Base-by-base conservation (phyloP, 2,329 filamentous ascomycete species). In the Apiospora malaysiana region DNA sequence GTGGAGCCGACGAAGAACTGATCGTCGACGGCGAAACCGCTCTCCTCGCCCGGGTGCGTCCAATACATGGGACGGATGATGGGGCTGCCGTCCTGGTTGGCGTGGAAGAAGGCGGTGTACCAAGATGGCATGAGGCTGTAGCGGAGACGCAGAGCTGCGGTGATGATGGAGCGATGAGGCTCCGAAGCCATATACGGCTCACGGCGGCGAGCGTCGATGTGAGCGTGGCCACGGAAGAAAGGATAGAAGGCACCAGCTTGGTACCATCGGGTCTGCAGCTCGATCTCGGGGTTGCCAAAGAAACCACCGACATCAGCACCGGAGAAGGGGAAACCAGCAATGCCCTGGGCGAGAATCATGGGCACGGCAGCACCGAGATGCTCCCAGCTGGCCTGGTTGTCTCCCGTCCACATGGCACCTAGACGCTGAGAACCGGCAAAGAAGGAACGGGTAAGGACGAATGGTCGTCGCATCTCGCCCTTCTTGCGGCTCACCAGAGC, bases 321-420 rank as follows among this genome's bases (percentile, higher is more conserved):
- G 0, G 94, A 91, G 78, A 98, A 98, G 14, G 96, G 96, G 81
- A 93, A 98, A 9, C 96, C 96, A 1, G 94, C 91, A 75, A 99
- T 94, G 70, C 95, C 95, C 78, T 97, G 93, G 81, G 93, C 96
- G 51, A 99, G 85, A 32, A 97, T 86, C 96, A 99, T 99, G 32
- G 96, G 95, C 47, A 98, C 89, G 1, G 94, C 93, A 0, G 91
- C 93, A n/a, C 91, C 93, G 21, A 99, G 88, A 78, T 98, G 95
- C 23, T 91, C 90, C 96, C 96, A 99, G 32, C 89, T 91, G 14
- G 96, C 96, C 80, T 96, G 93, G 83, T 99, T 99, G 80, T 99
- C 96, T 72, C 96, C 96, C 25, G 96, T 99, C 96, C 96, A 99
- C 95, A 98, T 98, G 71, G 96, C 95, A 73, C 94, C 94, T 56